A percentile compares a stretch with the other conserved stretches of the same genome.
phyloP scores from a whole-genome alignment of 352 stramenopile species.

The Globisporangium nodosum region DNA sequence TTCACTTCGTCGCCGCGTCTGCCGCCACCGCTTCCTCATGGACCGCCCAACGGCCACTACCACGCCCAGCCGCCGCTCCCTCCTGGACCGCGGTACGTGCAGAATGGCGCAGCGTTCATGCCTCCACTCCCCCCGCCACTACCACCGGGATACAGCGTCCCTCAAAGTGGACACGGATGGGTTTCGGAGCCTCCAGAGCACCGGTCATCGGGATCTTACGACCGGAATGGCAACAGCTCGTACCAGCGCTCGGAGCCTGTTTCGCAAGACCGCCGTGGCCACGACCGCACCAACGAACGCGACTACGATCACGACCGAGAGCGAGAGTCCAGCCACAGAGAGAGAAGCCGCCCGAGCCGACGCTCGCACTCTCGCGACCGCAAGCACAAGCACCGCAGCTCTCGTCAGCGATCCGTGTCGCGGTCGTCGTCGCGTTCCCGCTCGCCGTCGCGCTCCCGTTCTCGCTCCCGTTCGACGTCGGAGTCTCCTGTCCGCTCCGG shows the following conservation, averaged over 20 bases:
- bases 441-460: conserved; percentile 33
- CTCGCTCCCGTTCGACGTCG: conserved; percentile 5
- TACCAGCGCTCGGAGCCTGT: conserved; percentile 1
- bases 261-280: conserved; percentile 6
- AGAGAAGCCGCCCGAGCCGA: conserved; percentile 3
- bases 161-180: conserved; percentile 1
- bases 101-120: conserved; percentile 12
- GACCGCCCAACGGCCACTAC: conserved; percentile 14
- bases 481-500: conserved; percentile 17
- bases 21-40: conserved; percentile 8
- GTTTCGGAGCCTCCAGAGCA: not conserved
- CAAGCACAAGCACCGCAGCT: conserved; percentile 21
- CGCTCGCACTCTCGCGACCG: conserved; percentile 13
- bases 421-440: conserved; percentile 27
- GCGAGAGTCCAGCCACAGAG: not conserved
- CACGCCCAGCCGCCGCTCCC: conserved; percentile 13
- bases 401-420: conserved; percentile 8
- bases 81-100: conserved; percentile 12
- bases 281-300: not conserved
- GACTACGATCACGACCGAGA: not conserved
- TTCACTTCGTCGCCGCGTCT: conserved; percentile 17
- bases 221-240: conserved; percentile 3
- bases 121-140: conserved; percentile 8
- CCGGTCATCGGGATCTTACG: conserved; percentile 2
- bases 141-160: conserved; percentile 10